Conservation (phyloP, 148 eudicot species). For the Vaccinium vitisidaea region DNA sequence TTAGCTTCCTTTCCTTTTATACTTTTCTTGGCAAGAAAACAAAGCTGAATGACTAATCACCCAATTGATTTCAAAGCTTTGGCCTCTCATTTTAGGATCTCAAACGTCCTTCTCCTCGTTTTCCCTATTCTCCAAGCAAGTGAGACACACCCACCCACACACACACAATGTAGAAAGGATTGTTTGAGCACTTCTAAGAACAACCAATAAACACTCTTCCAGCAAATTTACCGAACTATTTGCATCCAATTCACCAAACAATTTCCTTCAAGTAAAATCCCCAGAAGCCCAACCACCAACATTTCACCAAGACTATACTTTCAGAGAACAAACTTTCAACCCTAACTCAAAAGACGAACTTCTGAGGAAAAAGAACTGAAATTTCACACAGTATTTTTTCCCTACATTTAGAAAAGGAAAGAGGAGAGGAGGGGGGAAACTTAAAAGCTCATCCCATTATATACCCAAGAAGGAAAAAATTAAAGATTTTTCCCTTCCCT, state of each 20-base stretch:
- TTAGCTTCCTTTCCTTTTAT: not conserved
- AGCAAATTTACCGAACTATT: not conserved
- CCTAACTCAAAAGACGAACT: not conserved
- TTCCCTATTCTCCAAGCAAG: not conserved
- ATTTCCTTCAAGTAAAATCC: not conserved
- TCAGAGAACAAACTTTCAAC: slow-evolving; percentile 1
- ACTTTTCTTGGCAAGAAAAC: slow-evolving; percentile 4
- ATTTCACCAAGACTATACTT: slow-evolving; percentile 1
- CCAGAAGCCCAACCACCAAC: not conserved
- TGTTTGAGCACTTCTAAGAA: not conserved
- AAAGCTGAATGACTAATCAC: not conserved
- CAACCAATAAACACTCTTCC: slow-evolving; percentile 3
- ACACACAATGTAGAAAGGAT: not conserved
- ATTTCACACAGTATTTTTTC: not conserved
- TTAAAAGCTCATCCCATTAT: too few species aligned
- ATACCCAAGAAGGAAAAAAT: too few species aligned
- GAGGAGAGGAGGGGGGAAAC: not conserved
- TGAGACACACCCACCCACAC: not conserved
- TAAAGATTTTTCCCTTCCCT: not conserved
- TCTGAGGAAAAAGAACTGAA: not conserved
- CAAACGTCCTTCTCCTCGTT: slow-evolving; percentile 12
- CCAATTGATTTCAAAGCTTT: not conserved
- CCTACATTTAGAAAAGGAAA: not conserved
- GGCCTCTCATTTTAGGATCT: not conserved
- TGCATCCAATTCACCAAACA: not conserved